Base-by-base conservation (phyloP, 257 asterid species). In the Ajuga chamaepitys region DNA sequence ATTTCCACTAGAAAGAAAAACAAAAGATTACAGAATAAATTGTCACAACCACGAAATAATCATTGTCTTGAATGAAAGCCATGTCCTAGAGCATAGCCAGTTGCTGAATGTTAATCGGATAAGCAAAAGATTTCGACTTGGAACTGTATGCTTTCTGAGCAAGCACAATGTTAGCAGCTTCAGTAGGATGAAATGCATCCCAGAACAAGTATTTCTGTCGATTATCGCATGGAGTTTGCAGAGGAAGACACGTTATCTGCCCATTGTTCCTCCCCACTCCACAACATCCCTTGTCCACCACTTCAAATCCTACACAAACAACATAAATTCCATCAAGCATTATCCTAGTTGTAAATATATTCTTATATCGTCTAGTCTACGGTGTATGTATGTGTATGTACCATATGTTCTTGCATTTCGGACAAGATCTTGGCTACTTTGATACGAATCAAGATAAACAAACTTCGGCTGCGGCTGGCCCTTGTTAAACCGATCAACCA, bases 181-280 rank as follows among this genome's bases (percentile, higher is more conserved):
- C 96, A 0, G 96, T 86, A 5, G 97, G 97, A 76, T 91, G 97
- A 79, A 88, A 91, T 9, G 97, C 96, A 56, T 91, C 97, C 95
- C 96, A 91, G 58, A 88, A 91, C 25, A 91, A 5, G 82, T 86
- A 86, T 30, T 75, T 84, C 26, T 24, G 62, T 4, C 97, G 77
- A 50, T 88, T 78, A 21, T 71, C 77, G 12, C 96, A 90, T 13
- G 97, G 91, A 18, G 58, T 81, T 64, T 84, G 90, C 26, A 91
- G 77, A 14, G 96, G 97, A 25, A 91, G 89, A 64, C 97, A 91
- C 30, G 97, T 91, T 75, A 88, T 82, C 77, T 86, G 95, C 40
- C 97, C 96, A 61, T 90, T 88, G 88, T 88, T 86, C 68, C 64
- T 86, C 34, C 97, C 96, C 64, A 90, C 97, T 17, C 97, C 96